Percentiles rank a stretch among this genome's conserved stretches.
phyloP scores from a whole-genome alignment of 2,329 filamentous ascomycete genomes.

The Cryphonectria naterciae region DNA sequence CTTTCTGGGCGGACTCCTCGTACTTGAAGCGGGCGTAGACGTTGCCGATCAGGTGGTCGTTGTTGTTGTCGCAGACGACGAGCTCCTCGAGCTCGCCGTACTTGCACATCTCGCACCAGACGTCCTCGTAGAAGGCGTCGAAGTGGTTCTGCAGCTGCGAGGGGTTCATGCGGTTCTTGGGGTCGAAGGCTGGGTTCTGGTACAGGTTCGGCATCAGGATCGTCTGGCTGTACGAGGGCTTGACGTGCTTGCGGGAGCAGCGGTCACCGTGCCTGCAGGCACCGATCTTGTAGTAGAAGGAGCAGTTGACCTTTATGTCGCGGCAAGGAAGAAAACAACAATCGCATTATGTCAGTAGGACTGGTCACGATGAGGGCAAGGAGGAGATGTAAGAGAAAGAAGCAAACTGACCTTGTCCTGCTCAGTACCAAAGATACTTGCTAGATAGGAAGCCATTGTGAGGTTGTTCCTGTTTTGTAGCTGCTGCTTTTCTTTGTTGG shows the following conservation, averaged over 20 bases:
- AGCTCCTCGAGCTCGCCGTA: conserved; percentile 97
- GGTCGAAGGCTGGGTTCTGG: conserved; percentile 97
- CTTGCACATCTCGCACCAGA: conserved; percentile 99
- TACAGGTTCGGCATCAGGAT: conserved; percentile 98
- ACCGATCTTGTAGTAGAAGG: conserved; percentile 99
- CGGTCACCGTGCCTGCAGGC: conserved; percentile 98
- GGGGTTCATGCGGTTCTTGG: conserved; percentile 95
- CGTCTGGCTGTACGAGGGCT: conserved; percentile 96
- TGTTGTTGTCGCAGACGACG: conserved; percentile 99
- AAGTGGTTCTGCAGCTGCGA: conserved; percentile 98
- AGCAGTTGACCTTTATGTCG: conserved; percentile 78
- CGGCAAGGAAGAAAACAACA: background rate
- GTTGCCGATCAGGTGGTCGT: conserved; percentile 98
- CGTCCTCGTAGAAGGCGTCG: conserved; percentile 99
- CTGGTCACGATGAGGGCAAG: background rate
- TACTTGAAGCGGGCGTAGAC: conserved; percentile 99
- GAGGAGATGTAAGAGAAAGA: conserved; percentile 6
- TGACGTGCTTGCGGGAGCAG: conserved; percentile 98
- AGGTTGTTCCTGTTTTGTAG: background rate
- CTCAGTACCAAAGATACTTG: conserved; percentile 99
- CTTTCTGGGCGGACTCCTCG: conserved; percentile 91
- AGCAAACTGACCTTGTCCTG: conserved; percentile 73
- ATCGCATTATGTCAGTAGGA: conserved; percentile 29
- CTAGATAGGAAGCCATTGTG: conserved; percentile 94
- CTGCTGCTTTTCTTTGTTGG: background rate